A percentile compares a stretch with the other conserved stretches of the same genome.
Conservation (phyloP, 2,329 filamentous ascomycete genomes). For the Cadophora gregata region DNA sequence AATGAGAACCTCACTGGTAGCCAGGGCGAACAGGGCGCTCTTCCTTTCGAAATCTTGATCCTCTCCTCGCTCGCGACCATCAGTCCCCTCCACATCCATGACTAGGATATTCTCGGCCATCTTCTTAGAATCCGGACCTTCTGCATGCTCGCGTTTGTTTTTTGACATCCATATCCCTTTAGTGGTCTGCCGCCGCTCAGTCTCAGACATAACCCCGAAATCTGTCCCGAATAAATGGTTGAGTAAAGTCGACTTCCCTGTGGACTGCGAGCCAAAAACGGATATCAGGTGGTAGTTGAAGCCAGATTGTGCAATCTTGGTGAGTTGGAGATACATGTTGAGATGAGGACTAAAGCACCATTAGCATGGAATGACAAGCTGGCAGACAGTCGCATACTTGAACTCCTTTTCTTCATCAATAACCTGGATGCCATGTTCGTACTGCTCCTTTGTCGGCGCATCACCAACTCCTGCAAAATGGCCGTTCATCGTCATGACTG, state of each 20-base stretch:
- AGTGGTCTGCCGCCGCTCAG: constrained; percentile 91
- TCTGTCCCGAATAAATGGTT: constrained; percentile 95
- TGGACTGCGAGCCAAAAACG: constrained; percentile 98
- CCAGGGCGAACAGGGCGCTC: constrained; percentile 94
- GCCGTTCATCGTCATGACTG: constrained; percentile 68
- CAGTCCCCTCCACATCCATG: constrained; percentile 99
- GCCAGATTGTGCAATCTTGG: constrained; percentile 82
- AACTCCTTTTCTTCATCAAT: constrained; percentile 96
- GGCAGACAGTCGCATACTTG: constrained; percentile 68
- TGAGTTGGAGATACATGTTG: constrained; percentile 79
- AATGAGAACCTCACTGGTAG: constrained; percentile 96
- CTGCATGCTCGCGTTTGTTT: constrained; percentile 73
- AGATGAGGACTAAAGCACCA: constrained; percentile 67
- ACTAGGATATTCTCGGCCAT: constrained; percentile 99
- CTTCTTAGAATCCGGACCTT: constrained; percentile 53
- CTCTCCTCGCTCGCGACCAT: constrained; percentile 93
- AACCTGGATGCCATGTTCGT: constrained; percentile 95
- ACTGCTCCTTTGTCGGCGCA: constrained; percentile 67
- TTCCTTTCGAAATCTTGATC: constrained; percentile 99
- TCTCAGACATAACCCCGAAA: constrained; percentile 98
- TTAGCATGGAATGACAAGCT: constrained; percentile 25
- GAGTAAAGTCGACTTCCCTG: constrained; percentile 94
- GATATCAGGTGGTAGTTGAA: constrained; percentile 99
- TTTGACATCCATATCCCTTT: constrained; percentile 99
- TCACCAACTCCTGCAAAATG: constrained; percentile 79